phyloP scores from a whole-genome alignment of 441 rosid genomes.

The Brassica balearica region DNA sequence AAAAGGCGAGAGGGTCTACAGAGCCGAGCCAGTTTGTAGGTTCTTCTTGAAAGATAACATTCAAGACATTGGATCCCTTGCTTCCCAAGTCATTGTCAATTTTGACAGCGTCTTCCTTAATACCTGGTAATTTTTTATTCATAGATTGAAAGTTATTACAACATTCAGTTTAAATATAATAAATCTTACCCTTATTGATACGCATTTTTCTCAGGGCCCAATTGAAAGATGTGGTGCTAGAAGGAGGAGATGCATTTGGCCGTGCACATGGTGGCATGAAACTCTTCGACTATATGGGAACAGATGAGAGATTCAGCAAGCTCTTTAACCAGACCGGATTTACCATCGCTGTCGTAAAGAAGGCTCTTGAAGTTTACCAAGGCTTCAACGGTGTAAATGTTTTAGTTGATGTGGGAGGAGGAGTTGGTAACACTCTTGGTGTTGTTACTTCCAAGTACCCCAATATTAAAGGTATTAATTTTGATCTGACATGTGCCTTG shows the following conservation, averaged over 20 bases:
- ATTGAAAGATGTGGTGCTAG: slow-evolving; percentile 30
- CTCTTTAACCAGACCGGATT: slow-evolving; percentile 37
- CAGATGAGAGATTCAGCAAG: slow-evolving; percentile 32
- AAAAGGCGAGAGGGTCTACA: slow-evolving; percentile 42
- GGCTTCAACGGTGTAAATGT: slow-evolving; percentile 29
- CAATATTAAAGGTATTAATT: slow-evolving; percentile 36
- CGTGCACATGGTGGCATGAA: slow-evolving; percentile 35
- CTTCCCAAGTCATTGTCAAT: neutral
- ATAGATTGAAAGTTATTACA: neutral
- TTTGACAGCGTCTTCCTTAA: slow-evolving; percentile 15
- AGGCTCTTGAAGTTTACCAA: slow-evolving; percentile 31
- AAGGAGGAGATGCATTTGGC: slow-evolving; percentile 36
- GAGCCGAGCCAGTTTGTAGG: slow-evolving; percentile 24
- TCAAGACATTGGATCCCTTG: slow-evolving; percentile 1
- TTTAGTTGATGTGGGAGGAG: slow-evolving; percentile 42
- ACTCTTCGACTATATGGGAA: slow-evolving; percentile 29
- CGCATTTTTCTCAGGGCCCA: slow-evolving; percentile 7
- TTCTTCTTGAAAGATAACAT: slow-evolving; percentile 1
- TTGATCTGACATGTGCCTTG: slow-evolving; percentile 40
- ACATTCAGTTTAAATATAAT: neutral
- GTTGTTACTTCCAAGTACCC: slow-evolving; percentile 37
- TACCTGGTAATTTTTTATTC: slow-evolving; percentile 23
- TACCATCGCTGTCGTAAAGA: slow-evolving; percentile 16
- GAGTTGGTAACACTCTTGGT: slow-evolving; percentile 34
- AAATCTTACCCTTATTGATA: neutral